Evolutionary conservation across 2,329 filamentous ascomycete species (phyloP).

Genomic region (Fusarium sp.): DNA sequence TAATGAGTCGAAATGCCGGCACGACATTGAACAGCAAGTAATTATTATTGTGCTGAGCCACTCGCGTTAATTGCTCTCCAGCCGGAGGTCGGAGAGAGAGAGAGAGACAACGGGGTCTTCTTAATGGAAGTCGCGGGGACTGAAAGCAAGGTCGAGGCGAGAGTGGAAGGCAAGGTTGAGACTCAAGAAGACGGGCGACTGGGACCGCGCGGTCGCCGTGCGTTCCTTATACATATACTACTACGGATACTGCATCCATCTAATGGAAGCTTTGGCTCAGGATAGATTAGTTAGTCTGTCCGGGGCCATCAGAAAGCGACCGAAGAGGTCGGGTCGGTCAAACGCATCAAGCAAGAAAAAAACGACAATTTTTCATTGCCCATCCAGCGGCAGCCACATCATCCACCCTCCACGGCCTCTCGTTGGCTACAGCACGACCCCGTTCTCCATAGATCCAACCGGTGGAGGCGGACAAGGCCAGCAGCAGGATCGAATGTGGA

Average conservation of each 20-base stretch:
- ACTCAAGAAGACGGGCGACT: constrained; percentile 23
- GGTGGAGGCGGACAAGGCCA: constrained; percentile 22
- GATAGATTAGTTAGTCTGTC: not conserved
- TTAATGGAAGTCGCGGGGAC: not conserved
- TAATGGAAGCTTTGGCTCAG: constrained; percentile 3
- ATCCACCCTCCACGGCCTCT: constrained; percentile 40
- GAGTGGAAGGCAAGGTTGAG: constrained; percentile 22
- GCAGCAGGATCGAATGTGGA: constrained; percentile 14
- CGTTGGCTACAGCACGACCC: constrained; percentile 43
- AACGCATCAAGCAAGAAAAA: constrained; percentile 34
- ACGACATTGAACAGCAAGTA: constrained; percentile 26
- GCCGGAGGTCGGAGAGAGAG: constrained; percentile 16
- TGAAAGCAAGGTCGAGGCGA: constrained; percentile 12
- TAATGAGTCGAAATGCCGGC: constrained; percentile 29
- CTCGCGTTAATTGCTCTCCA: constrained; percentile 20
- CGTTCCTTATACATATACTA: constrained; percentile 42
- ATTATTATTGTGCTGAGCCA: not conserved
- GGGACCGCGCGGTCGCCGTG: constrained; percentile 28
- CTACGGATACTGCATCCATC: not conserved
- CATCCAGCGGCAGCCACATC: constrained; percentile 51
- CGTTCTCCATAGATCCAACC: constrained; percentile 22
- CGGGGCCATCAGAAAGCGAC: constrained; percentile 19
- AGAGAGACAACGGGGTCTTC: constrained; percentile 10
- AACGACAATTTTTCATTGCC: constrained; percentile 33
- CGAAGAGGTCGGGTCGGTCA: constrained; percentile 23